phyloP scores from a whole-genome alignment of 75 land plant genomes.

The Pseudotsuga menziesii region DNA sequence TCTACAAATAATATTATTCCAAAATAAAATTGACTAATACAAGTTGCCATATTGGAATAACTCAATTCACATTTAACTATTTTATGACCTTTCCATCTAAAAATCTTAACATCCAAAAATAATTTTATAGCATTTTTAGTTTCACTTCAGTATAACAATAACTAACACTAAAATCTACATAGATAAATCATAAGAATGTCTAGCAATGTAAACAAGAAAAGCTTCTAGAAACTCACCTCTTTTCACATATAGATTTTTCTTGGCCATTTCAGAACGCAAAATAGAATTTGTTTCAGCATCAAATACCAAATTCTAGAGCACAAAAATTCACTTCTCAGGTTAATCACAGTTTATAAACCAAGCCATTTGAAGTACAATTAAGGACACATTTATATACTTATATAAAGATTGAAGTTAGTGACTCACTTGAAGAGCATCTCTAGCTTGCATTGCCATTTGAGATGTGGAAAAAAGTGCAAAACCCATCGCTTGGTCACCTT shows the following conservation, averaged over 20 bases:
- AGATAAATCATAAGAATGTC: neutral
- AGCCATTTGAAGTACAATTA: neutral
- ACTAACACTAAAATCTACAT: too few species aligned
- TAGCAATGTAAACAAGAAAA: neutral
- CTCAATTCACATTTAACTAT: too few species aligned
- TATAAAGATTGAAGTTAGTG: neutral
- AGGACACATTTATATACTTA: neutral
- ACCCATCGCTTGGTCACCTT: constrained; percentile 97
- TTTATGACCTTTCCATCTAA: too few species aligned
- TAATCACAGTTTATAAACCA: neutral
- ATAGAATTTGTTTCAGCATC: constrained; percentile 86
- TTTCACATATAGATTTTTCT: constrained; percentile 96
- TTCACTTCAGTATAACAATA: too few species aligned
- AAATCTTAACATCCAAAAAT: too few species aligned
- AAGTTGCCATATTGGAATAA: too few species aligned
- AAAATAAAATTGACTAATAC: too few species aligned
- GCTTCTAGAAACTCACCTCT: constrained; percentile 45
- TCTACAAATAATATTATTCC: too few species aligned
- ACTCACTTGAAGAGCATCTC: constrained; percentile 85
- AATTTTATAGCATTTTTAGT: too few species aligned
- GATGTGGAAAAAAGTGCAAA: constrained; percentile 89
- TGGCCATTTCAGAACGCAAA: constrained; percentile 97
- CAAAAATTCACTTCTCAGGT: neutral
- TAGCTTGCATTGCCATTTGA: constrained; percentile 81
- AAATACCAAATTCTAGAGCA: constrained; percentile 79